These are phyloP conservation scores for Paramecium sexaurelia DNA, from an alignment of 73 alveolate genomes.

Conservation along the genomic window DNA sequence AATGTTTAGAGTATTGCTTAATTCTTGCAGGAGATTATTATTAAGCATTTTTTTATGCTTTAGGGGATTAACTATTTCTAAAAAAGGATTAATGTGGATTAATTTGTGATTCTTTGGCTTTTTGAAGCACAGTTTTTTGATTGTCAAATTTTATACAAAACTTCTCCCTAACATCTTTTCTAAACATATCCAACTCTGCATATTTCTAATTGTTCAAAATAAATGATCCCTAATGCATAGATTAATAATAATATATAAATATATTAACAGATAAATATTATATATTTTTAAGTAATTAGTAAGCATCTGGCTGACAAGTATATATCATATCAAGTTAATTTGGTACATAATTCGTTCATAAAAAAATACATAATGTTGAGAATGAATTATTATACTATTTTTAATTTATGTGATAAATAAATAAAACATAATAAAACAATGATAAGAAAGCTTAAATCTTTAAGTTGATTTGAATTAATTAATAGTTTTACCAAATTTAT, in stretches of 20 bases:
- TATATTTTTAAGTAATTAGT: not conserved
- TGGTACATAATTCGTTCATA: too few relatives aligned
- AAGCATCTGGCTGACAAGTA: too few relatives aligned
- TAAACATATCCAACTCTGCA: not conserved
- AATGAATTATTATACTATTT: too few relatives aligned
- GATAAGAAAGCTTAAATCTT: not conserved
- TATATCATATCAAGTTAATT: too few relatives aligned
- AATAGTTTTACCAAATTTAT: not conserved
- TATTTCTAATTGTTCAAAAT: not conserved
- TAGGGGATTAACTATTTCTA: not conserved
- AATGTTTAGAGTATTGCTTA: not conserved
- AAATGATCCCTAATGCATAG: conserved; percentile 39
- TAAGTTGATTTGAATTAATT: not conserved
- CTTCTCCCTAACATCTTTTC: conserved; percentile 25
- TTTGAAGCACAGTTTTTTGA: not conserved
- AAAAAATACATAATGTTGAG: too few relatives aligned
- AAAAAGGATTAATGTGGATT: not conserved
- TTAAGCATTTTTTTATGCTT: not conserved
- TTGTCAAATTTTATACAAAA: not conserved
- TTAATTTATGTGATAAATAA: too few relatives aligned
- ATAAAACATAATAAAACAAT: not conserved
- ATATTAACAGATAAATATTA: not conserved
- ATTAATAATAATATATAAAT: not conserved
- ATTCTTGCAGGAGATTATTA: not conserved
- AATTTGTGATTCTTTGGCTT: not conserved